phyloP scores from a whole-genome alignment of 2,329 filamentous ascomycete species.

The Ascochyta koolunga region DNA sequence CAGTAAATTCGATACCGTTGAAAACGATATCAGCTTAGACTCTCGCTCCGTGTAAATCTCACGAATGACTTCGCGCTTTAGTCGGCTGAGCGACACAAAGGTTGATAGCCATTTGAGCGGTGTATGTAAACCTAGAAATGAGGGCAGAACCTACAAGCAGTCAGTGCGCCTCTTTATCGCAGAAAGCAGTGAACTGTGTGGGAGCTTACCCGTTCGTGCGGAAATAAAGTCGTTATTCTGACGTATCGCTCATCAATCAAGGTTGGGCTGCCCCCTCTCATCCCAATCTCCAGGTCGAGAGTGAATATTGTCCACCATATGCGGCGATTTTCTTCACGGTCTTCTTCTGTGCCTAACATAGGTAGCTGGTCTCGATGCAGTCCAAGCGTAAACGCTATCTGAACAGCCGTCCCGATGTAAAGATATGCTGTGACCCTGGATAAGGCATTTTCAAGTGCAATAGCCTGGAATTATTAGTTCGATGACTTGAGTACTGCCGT shows the following conservation, averaged over 20 bases:
- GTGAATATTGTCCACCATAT: slow-evolving; percentile 48
- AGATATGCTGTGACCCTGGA: slow-evolving; percentile 45
- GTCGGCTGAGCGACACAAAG: slow-evolving; percentile 37
- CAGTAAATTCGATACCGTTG: slow-evolving; percentile 41
- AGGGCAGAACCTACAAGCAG: slow-evolving; percentile 21
- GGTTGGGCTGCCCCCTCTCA: slow-evolving; percentile 44
- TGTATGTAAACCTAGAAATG: slow-evolving; percentile 44
- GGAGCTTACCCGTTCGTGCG: slow-evolving; percentile 12
- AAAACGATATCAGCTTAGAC: slow-evolving; percentile 40
- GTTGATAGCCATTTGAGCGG: slow-evolving; percentile 42
- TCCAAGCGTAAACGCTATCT: slow-evolving; percentile 46
- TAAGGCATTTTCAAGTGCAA: slow-evolving; percentile 44
- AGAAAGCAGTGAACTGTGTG: too few relatives aligned
- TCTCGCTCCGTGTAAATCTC: slow-evolving; percentile 43
- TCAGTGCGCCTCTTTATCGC: slow-evolving; percentile 2
- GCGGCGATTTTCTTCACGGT: slow-evolving; percentile 43
- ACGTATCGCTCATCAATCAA: slow-evolving; percentile 43
- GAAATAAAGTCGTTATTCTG: slow-evolving; percentile 37
- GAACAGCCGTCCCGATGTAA: slow-evolving; percentile 45
- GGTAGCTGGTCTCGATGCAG: slow-evolving; percentile 45
- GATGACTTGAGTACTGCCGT: rapidly evolving
- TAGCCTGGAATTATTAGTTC: slow-evolving; percentile 33
- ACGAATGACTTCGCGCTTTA: slow-evolving; percentile 45
- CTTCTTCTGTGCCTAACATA: slow-evolving; percentile 31
- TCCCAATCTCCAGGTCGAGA: slow-evolving; percentile 45